Conservation (phyloP, 2,329 filamentous ascomycete genomes). For the Helotiales sp. region DNA sequence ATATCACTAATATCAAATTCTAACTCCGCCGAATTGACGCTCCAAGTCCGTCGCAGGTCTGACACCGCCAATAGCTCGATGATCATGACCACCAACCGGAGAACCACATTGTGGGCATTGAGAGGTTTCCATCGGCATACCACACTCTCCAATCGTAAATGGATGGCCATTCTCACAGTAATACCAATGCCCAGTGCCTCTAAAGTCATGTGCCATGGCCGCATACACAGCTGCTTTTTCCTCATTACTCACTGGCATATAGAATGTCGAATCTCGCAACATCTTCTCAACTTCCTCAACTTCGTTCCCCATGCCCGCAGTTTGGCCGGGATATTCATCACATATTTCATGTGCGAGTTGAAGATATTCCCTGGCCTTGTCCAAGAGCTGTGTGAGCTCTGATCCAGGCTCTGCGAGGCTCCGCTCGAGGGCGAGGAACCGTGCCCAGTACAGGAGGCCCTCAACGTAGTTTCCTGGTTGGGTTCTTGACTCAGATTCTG, state of each 20-base stretch:
- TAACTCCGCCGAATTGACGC: conserved; percentile 23
- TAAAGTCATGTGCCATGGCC: conserved; percentile 53
- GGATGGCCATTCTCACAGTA: conserved; percentile 56
- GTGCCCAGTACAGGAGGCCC: conserved; percentile 27
- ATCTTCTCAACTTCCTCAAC: conserved; percentile 47
- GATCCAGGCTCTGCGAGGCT: conserved; percentile 15
- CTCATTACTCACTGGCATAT: conserved; percentile 47
- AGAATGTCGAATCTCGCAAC: conserved; percentile 48
- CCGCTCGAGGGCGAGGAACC: background rate
- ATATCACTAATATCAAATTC: conserved; percentile 22
- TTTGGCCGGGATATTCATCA: conserved; percentile 24
- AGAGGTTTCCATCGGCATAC: conserved; percentile 62
- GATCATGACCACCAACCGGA: conserved; percentile 54
- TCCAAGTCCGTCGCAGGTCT: conserved; percentile 51
- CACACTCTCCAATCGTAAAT: conserved; percentile 66
- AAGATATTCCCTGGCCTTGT: conserved; percentile 19
- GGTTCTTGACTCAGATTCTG: conserved; percentile 21
- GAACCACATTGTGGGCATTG: conserved; percentile 63
- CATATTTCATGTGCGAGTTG: conserved; percentile 23
- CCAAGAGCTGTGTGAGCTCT: conserved; percentile 24
- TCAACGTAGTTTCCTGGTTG: conserved; percentile 23
- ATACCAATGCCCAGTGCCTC: conserved; percentile 62
- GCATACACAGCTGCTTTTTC: conserved; percentile 51
- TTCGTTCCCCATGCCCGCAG: conserved; percentile 36
- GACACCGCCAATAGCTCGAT: conserved; percentile 53